Evolutionary conservation across 1,284 basidiomycete genomes (phyloP).

Genomic region (Hypsizygus ulmarius): DNA sequence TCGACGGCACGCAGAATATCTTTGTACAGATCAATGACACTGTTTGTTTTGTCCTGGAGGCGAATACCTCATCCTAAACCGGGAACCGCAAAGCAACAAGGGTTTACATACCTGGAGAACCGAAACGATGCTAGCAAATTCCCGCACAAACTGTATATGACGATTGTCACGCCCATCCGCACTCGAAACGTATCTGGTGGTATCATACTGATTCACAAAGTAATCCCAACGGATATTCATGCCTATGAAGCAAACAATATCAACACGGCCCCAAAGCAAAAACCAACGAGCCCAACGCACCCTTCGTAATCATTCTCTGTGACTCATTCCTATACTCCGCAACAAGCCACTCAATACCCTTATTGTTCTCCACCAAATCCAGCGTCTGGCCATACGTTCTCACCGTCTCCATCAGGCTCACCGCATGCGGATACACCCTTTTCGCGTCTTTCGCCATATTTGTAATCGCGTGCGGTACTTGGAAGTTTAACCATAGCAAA

Average conservation of each 20-base stretch:
- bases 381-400: slow-evolving; percentile 94
- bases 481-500: slow-evolving; percentile 92
- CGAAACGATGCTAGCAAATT: slow-evolving; percentile 91
- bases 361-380: slow-evolving; percentile 85
- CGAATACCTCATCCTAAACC: neutral
- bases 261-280: slow-evolving; percentile 7
- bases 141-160: slow-evolving; percentile 91
- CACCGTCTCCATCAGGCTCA: slow-evolving; percentile 97
- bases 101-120: slow-evolving; percentile 64
- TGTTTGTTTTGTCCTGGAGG: slow-evolving; percentile 87
- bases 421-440: slow-evolving; percentile 96
- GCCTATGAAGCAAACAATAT: slow-evolving; percentile 40
- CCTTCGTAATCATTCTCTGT: slow-evolving; percentile 87
- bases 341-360: slow-evolving; percentile 89
- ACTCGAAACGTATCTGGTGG: slow-evolving; percentile 66
- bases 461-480: slow-evolving; percentile 90
- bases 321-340: slow-evolving; percentile 90
- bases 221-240: slow-evolving; percentile 97
- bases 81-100: neutral
- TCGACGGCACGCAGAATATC: slow-evolving; percentile 85
- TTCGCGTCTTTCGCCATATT: slow-evolving; percentile 99
- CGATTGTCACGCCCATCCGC: slow-evolving; percentile 81
- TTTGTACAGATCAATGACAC: slow-evolving; percentile 87
- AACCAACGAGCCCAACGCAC: slow-evolving; percentile 35
- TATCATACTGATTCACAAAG: slow-evolving; percentile 91